phyloP scores from a whole-genome alignment of 192 early-diverging fungal species.

The Entomortierella parvispora region DNA sequence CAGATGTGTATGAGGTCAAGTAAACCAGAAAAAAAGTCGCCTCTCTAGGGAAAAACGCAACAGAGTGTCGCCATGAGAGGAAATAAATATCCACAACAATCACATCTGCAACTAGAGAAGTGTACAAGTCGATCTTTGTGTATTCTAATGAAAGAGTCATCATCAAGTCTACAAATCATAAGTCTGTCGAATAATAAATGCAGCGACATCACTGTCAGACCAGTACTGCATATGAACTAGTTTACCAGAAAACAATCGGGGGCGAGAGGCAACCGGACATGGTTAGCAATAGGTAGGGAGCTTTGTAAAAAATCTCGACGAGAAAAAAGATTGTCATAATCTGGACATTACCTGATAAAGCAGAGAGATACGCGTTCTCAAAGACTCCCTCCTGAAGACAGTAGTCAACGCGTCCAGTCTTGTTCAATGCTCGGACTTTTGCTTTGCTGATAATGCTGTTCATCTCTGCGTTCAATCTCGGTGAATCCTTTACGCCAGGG shows the following conservation, averaged over 20 bases:
- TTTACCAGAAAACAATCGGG: not conserved
- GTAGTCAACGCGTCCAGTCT: conserved; percentile 62
- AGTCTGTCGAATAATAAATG: conserved; percentile 70
- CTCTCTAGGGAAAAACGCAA: not conserved
- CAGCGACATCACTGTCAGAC: conserved; percentile 66
- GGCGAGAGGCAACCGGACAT: not conserved
- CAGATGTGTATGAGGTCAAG: conserved; percentile 72
- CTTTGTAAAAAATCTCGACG: not conserved
- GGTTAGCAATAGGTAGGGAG: not conserved
- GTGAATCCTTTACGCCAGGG: conserved; percentile 4
- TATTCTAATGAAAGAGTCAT: not conserved
- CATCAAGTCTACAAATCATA: conserved; percentile 49
- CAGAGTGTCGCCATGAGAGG: conserved; percentile 4
- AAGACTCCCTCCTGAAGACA: conserved; percentile 61
- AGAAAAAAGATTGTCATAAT: conserved; percentile 12
- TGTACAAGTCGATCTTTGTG: not conserved
- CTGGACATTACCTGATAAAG: conserved; percentile 44
- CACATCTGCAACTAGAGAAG: no score
- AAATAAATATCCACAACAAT: no score
- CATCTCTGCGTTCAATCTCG: conserved; percentile 22
- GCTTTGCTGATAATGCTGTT: conserved; percentile 35
- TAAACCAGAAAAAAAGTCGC: no score
- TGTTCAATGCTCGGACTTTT: conserved; percentile 57
- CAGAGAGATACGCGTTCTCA: conserved; percentile 56
- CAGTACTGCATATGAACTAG: conserved; percentile 56